Conservation (phyloP, 2,329 filamentous ascomycete genomes). For the Parascedosporium putredinis region DNA sequence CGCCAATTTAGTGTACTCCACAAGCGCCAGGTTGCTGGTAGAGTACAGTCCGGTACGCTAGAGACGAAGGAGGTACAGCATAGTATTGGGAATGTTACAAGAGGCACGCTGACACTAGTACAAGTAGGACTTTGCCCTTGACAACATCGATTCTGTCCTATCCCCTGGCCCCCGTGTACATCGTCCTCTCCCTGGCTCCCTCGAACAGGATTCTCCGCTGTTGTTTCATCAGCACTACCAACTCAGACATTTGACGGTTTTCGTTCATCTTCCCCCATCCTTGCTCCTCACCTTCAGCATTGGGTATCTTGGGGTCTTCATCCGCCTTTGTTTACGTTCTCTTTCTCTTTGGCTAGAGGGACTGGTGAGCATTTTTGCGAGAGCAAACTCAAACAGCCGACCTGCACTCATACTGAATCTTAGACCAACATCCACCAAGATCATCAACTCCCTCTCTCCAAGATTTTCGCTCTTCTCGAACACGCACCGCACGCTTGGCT, state of each 20-base stretch:
- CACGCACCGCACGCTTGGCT: too few species aligned
- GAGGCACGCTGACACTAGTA: not conserved
- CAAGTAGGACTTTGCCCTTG: not conserved
- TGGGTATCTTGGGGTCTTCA: not conserved
- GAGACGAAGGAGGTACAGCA: not conserved
- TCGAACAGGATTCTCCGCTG: slow-evolving; percentile 1
- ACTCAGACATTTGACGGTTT: not conserved
- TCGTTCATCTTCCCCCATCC: not conserved
- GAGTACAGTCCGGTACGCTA: not conserved
- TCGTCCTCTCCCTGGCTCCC: not conserved
- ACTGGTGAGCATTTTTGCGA: too few species aligned
- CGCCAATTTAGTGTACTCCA: not conserved
- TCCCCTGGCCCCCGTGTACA: not conserved
- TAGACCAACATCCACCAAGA: too few species aligned
- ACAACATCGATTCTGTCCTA: not conserved
- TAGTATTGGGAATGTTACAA: too few species aligned
- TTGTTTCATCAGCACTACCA: slow-evolving; percentile 2
- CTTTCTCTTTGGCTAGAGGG: too few species aligned
- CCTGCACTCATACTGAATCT: too few species aligned
- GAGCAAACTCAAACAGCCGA: too few species aligned
- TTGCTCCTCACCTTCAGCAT: not conserved
- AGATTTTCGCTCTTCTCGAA: too few species aligned
- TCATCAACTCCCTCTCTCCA: too few species aligned
- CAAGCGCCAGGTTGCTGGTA: not conserved
- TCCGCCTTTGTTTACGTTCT: not conserved